These are phyloP conservation scores for Ceratobasidium sp. DNA, from an alignment of 1,284 basidiomycete species.

Conservation along the genomic window DNA sequence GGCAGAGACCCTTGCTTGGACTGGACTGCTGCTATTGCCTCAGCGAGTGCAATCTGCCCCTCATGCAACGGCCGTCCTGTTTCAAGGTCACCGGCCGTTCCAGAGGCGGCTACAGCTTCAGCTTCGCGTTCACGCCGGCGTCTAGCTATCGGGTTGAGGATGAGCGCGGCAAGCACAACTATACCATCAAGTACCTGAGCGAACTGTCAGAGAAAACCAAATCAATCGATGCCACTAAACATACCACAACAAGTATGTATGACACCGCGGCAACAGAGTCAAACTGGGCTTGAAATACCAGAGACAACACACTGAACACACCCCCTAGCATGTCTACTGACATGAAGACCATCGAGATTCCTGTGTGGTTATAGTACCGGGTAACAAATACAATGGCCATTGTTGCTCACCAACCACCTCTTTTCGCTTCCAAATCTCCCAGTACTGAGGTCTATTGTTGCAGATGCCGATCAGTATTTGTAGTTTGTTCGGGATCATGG, in stretches of 20 bases:
- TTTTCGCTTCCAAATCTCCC: constrained; percentile 69
- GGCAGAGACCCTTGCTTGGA: not conserved
- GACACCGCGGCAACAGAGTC: constrained; percentile 70
- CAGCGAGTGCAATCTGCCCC: constrained; percentile 24
- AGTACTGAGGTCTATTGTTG: constrained; percentile 55
- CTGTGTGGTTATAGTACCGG: constrained; percentile 9
- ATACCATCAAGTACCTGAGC: constrained; percentile 62
- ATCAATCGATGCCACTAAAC: constrained; percentile 43
- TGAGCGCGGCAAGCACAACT: constrained; percentile 62
- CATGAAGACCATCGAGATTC: constrained; percentile 72
- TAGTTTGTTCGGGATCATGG: not conserved
- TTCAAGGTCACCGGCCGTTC: constrained; percentile 17
- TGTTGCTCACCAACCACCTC: constrained; percentile 64
- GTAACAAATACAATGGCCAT: not conserved
- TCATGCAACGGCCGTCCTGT: constrained; percentile 8
- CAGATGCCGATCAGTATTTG: too few relatives aligned
- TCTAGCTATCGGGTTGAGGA: constrained; percentile 63
- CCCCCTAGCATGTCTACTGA: constrained; percentile 72
- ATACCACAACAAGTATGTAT: constrained; percentile 65
- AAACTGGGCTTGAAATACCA: constrained; percentile 70
- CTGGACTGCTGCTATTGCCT: constrained; percentile 33
- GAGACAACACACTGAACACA: constrained; percentile 70
- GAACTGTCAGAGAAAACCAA: constrained; percentile 5
- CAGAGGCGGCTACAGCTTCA: constrained; percentile 1
- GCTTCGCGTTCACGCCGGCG: constrained; percentile 50